A percentile compares a stretch with the other conserved stretches of the same genome.
These are phyloP conservation scores for Porogramme epimiltina DNA, from an alignment of 1,284 basidiomycete genomes.

Conservation along the genomic window DNA sequence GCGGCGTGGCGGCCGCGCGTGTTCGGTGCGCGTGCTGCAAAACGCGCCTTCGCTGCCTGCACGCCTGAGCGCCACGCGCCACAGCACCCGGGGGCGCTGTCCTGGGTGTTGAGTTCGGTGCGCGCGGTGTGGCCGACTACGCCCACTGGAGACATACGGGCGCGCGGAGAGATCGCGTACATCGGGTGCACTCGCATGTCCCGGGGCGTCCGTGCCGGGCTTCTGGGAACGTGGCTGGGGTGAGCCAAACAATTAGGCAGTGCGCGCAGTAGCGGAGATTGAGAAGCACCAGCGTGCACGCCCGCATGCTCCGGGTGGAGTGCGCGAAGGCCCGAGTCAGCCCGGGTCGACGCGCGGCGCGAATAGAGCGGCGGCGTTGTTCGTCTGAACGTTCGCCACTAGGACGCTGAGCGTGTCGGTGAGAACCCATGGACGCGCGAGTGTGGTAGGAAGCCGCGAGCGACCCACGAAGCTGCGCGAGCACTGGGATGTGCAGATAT, in stretches of 20 bases:
- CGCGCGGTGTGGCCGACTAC: not conserved
- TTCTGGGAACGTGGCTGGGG: not conserved
- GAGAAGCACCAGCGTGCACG: not conserved
- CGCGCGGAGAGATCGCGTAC: too few species aligned
- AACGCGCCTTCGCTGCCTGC: conserved; percentile 1
- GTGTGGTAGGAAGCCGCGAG: conserved; percentile 8
- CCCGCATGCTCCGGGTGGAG: not conserved
- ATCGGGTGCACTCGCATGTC: too few species aligned
- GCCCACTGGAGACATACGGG: too few species aligned
- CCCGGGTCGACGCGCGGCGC: not conserved
- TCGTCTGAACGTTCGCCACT: not conserved
- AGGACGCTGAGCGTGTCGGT: not conserved
- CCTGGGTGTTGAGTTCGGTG: not conserved
- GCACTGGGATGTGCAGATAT: conserved; percentile 18
- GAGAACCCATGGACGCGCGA: conserved; percentile 11
- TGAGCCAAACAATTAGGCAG: not conserved
- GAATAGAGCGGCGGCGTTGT: conserved; percentile 6
- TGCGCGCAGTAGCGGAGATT: conserved; percentile 10
- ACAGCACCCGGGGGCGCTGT: too few species aligned
- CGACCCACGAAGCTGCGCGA: conserved; percentile 4
- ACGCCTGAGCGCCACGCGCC: too few species aligned
- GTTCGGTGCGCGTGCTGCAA: conserved; percentile 1
- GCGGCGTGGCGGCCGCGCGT: not conserved
- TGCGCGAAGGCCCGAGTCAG: not conserved
- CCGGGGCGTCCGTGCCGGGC: not conserved